These are phyloP conservation scores for Imleria badia DNA, from an alignment of 768 basidiomycete species.

Conservation along the genomic window DNA sequence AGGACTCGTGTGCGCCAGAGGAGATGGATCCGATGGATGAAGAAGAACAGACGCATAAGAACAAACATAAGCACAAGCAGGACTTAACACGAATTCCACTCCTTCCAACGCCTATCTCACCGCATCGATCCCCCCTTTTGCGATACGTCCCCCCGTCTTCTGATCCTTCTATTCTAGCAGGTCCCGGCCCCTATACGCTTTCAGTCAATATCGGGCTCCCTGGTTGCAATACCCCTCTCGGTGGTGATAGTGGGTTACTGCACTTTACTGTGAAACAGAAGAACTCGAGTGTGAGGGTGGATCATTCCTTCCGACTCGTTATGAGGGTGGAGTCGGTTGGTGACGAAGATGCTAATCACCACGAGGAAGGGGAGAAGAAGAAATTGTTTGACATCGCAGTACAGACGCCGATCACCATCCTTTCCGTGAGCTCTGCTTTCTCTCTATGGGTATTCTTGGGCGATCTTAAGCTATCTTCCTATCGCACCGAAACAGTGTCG, in stretches of 20 bases:
- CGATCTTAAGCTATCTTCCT: neutral
- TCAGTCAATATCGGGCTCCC: constrained; percentile 18
- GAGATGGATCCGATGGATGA: constrained; percentile 2
- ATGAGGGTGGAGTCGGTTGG: constrained; percentile 76
- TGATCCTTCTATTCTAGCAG: constrained; percentile 25
- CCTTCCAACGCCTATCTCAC: constrained; percentile 30
- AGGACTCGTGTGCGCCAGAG: constrained; percentile 17
- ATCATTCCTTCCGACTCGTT: constrained; percentile 77
- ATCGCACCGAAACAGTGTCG: constrained; percentile 54
- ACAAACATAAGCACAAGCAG: constrained; percentile 13
- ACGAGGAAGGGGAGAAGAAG: constrained; percentile 64
- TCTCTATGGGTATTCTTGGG: neutral
- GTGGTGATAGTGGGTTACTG: constrained; percentile 37
- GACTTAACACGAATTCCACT: constrained; percentile 16
- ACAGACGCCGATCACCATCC: constrained; percentile 82
- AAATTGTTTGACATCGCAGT: constrained; percentile 88
- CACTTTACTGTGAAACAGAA: constrained; percentile 72
- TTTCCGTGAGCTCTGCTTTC: constrained; percentile 61
- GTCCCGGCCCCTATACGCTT: constrained; percentile 27
- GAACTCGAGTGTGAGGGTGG: constrained; percentile 66
- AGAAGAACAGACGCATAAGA: constrained; percentile 6
- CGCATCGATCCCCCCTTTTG: constrained; percentile 29
- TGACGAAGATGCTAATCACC: constrained; percentile 59
- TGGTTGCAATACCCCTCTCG: constrained; percentile 5
- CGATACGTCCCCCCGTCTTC: constrained; percentile 8